These are phyloP conservation scores for Hemileia vastatrix DNA, from an alignment of 1,284 basidiomycete species.

Conservation along the genomic window DNA sequence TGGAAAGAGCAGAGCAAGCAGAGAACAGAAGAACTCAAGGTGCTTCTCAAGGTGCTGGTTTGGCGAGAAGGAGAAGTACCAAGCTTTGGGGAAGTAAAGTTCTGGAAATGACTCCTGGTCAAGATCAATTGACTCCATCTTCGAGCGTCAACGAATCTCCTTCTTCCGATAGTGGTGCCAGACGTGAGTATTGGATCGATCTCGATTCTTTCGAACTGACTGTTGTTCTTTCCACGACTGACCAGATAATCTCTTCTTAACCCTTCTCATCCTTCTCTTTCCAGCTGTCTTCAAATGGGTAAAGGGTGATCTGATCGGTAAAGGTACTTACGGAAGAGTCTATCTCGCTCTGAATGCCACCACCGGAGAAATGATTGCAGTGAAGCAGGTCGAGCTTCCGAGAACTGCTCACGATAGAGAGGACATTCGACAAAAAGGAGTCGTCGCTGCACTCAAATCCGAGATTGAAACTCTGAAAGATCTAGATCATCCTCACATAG, in stretches of 20 bases:
- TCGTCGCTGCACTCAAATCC: slow-evolving; percentile 81
- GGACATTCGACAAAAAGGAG: slow-evolving; percentile 69
- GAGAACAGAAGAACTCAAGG: slow-evolving; percentile 51
- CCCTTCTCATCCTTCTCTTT: slow-evolving; percentile 11
- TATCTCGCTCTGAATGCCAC: slow-evolving; percentile 96
- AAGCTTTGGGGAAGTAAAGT: slow-evolving; percentile 90
- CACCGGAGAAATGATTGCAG: slow-evolving; percentile 97
- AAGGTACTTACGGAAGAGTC: slow-evolving; percentile 90
- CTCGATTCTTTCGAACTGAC: background rate
- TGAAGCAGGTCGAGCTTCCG: slow-evolving; percentile 96
- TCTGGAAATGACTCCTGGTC: slow-evolving; percentile 76
- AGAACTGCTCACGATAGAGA: slow-evolving; percentile 80
- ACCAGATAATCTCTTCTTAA: slow-evolving; percentile 31
- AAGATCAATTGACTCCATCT: slow-evolving; percentile 41
- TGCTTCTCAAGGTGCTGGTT: slow-evolving; percentile 38
- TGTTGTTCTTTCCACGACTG: slow-evolving; percentile 42
- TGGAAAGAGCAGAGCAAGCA: slow-evolving; percentile 32
- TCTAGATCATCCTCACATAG: slow-evolving; percentile 91
- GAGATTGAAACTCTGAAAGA: slow-evolving; percentile 95
- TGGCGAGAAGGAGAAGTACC: slow-evolving; percentile 70
- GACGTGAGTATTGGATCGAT: slow-evolving; percentile 32
- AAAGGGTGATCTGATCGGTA: slow-evolving; percentile 90
- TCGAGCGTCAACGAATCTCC: slow-evolving; percentile 37
- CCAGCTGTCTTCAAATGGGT: slow-evolving; percentile 95
- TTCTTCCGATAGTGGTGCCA: slow-evolving; percentile 28